Conservation (phyloP, 805 yeast species). For the Sugiyamaella valdiviana region DNA sequence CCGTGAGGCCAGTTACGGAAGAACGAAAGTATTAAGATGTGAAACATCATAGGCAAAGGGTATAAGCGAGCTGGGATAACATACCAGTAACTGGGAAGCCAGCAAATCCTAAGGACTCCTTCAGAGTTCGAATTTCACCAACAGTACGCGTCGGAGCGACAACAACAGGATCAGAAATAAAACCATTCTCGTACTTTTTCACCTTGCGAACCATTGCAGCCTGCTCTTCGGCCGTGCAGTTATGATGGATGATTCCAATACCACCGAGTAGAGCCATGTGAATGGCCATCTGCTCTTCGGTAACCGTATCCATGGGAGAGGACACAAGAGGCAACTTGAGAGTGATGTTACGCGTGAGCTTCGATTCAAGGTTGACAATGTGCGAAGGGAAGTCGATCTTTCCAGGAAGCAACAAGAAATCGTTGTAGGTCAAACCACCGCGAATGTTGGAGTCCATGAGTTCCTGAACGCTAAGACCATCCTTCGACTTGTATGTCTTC, state of each 20-base stretch:
- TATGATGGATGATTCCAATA: constrained; percentile 97
- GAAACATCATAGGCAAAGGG: constrained; percentile 8
- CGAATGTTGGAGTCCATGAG: constrained; percentile 84
- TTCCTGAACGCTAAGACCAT: constrained; percentile 77
- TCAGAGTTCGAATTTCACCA: constrained; percentile 69
- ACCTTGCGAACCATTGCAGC: constrained; percentile 97
- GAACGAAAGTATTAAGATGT: constrained; percentile 92
- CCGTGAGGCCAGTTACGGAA: constrained; percentile 96
- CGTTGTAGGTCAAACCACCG: constrained; percentile 98
- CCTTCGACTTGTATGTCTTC: constrained; percentile 59
- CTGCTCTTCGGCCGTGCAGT: constrained; percentile 94
- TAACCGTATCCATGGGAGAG: constrained; percentile 99
- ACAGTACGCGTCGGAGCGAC: constrained; percentile 72
- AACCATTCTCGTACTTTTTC: constrained; percentile 95
- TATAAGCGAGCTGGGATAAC: constrained; percentile 36
- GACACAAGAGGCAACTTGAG: constrained; percentile 93
- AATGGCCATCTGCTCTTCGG: constrained; percentile 96
- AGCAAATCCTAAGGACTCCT: constrained; percentile 76
- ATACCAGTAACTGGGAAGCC: constrained; percentile 99
- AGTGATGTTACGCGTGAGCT: constrained; percentile 84
- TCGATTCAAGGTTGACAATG: constrained; percentile 71
- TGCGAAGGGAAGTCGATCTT: constrained; percentile 83
- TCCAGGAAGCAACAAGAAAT: constrained; percentile 91
- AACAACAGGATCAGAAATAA: constrained; percentile 90
- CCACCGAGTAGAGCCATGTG: constrained; percentile 98